phyloP scores from a whole-genome alignment of 345 rosid species.

The Populus alba region DNA sequence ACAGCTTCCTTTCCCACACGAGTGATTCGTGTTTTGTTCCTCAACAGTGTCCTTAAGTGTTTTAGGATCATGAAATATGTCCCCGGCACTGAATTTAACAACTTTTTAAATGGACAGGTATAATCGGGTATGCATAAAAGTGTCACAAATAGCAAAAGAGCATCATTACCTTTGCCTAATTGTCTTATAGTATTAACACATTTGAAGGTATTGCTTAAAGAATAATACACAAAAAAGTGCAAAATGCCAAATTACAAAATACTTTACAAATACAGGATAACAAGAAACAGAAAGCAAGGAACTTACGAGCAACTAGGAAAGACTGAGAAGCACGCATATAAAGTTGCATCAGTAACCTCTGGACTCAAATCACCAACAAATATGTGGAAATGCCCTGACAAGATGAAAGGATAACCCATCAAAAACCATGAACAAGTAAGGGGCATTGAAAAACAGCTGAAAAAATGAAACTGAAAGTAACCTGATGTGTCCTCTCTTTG shows the following conservation, averaged over 20 bases:
- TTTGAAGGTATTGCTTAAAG: not conserved
- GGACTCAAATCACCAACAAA: slow-evolving; percentile 99
- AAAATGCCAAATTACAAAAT: not conserved
- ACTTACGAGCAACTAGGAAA: slow-evolving; percentile 95
- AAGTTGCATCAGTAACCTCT: slow-evolving; percentile 91
- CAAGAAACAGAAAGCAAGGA: not conserved
- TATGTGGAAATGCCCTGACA: slow-evolving; percentile 80
- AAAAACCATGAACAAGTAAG: not conserved
- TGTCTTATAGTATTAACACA: not conserved
- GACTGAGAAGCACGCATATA: slow-evolving; percentile 87
- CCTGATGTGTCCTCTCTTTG: slow-evolving; percentile 99
- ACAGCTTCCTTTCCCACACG: not conserved
- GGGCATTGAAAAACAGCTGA: slow-evolving; percentile 1
- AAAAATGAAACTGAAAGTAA: slow-evolving; percentile 28
- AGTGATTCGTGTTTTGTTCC: not conserved
- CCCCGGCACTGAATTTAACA: not conserved
- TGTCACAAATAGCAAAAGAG: not conserved
- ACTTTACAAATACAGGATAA: not conserved
- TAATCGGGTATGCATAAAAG: not conserved
- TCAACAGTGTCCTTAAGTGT: not conserved
- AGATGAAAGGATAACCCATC: not conserved
- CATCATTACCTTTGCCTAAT: not conserved
- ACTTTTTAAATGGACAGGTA: not conserved
- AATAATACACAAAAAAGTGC: not conserved
- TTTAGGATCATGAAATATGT: not conserved